phyloP scores from a whole-genome alignment of 768 basidiomycete species.

The Leccinellum luteum region DNA sequence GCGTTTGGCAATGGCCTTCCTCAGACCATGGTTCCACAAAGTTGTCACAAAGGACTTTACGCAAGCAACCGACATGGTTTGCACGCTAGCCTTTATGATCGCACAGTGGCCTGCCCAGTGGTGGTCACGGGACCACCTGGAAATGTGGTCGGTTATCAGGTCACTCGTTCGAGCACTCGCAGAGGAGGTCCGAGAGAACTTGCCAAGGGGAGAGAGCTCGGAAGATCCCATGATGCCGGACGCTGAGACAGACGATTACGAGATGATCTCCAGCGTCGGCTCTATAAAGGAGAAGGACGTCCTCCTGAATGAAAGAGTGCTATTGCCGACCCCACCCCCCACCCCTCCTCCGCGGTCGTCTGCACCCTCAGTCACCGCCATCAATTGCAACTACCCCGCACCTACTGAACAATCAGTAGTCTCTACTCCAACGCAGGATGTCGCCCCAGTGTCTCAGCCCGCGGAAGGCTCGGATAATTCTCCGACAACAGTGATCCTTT shows the following conservation, averaged over 20 bases:
- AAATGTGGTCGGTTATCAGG: conserved; percentile 57
- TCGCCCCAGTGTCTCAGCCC: neutral
- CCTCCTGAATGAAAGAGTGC: neutral
- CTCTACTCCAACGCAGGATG: conserved; percentile 9
- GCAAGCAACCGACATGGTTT: conserved; percentile 36
- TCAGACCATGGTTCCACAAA: conserved; percentile 68
- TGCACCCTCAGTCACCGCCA: conserved; percentile 11
- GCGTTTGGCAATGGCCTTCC: conserved; percentile 61
- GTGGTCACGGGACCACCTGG: conserved; percentile 65
- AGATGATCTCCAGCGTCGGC: conserved; percentile 23
- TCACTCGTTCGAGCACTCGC: conserved; percentile 59
- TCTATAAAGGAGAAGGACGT: conserved; percentile 15
- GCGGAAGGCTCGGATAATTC: conserved; percentile 3
- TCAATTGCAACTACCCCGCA: conserved; percentile 15
- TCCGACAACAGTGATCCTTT: conserved; percentile 17
- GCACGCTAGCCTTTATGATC: conserved; percentile 47
- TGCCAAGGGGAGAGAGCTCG: conserved; percentile 39
- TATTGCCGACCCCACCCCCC: conserved; percentile 20
- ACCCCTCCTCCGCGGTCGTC: conserved; percentile 19
- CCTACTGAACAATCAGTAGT: neutral
- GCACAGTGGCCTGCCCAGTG: conserved; percentile 67
- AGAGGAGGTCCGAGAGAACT: conserved; percentile 63
- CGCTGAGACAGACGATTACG: conserved; percentile 47
- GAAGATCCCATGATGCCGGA: conserved; percentile 49
- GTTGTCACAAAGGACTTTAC: conserved; percentile 41